Base-by-base conservation (phyloP, 129 eudicot species). In the Escallonia rubra region DNA sequence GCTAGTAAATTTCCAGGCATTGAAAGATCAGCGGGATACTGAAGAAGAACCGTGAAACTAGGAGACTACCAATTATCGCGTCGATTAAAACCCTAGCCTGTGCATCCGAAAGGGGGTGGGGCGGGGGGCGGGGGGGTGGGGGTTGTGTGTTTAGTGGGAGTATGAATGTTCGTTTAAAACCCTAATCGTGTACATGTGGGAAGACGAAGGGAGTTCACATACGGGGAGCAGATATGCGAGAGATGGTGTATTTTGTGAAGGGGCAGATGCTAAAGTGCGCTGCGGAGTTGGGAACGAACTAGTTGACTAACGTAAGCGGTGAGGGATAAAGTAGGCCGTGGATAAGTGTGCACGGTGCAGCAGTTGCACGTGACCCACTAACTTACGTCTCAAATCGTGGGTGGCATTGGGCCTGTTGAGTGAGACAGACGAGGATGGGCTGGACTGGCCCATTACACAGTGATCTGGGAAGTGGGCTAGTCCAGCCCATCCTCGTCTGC, bases 1-100 rank as follows among this genome's bases (percentile, higher is more conserved):
- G 10, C 34, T 45, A 59, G 41, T 59, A 61, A 41, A 76, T 10
- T 6, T 56, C 58, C 64, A 79, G 76, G 75, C 94, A 89, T 83
- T 81, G 82, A 83, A 53, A 53, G 73, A 72, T 59, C 76, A 69
- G 72, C 53, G 41, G 42, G 44, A 69, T 61, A 72, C 56, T 58
- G 67, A 70, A 72, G 9, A 54, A 8, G 52, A 63, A 41, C 71
- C 72, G 70, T 78, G 78, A 68, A 71, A 44, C 40, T 14, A 43
- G 4, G 7, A 6, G 5, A 7, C 41, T 4, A 10, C 13, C 5
- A 9, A 9, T 44, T 14, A 16, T 60, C 12, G 48, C n/a, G 44
- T 43, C 4, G n/a, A 43, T 44, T 23, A 1, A 47, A 48, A 46
- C 45, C 47, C 46, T 5, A 67, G 45, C 0, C 2, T 8, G 14